Evolutionary conservation across 2,329 filamentous ascomycete species (phyloP).

Genomic region (Parastagonospora avenae): DNA sequence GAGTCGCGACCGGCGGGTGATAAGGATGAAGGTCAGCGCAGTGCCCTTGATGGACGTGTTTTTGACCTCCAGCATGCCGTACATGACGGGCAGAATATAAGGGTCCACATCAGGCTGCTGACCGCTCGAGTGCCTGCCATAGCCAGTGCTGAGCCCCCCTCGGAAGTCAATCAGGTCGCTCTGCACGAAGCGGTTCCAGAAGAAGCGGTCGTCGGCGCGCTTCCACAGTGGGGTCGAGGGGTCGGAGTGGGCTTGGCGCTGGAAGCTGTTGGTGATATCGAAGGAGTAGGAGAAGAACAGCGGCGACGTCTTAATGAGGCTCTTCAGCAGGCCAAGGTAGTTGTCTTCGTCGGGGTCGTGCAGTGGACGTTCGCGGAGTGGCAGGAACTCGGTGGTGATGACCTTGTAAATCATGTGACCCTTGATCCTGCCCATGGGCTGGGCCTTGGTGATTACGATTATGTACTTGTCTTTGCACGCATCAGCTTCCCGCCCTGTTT

Average conservation of each 20-base stretch:
- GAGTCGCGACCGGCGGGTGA: conserved; percentile 86
- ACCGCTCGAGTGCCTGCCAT: conserved; percentile 65
- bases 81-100: conserved; percentile 94
- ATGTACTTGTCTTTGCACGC: conserved; percentile 80
- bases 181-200: conserved; percentile 96
- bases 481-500: conserved; percentile 18
- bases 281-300: conserved; percentile 99
- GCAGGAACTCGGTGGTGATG: conserved; percentile 86
- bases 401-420: conserved; percentile 97
- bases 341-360: conserved; percentile 93
- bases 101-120: conserved; percentile 81
- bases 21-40: conserved; percentile 81
- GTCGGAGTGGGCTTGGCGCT: conserved; percentile 83
- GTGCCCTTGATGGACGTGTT: conserved; percentile 85
- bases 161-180: conserved; percentile 91
- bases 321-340: conserved; percentile 82
- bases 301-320: conserved; percentile 78
- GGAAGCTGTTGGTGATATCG: conserved; percentile 95
- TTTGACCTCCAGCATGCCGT: conserved; percentile 91
- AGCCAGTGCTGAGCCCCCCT: conserved; percentile 57
- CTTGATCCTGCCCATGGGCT: conserved; percentile 87
- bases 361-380: conserved; percentile 87
- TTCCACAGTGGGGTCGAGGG: conserved; percentile 79
- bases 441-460: conserved; percentile 92
- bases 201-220: conserved; percentile 94